Evolutionary conservation across 345 rosid genomes (phyloP).

Genomic region (Lagerstroemia speciosa): DNA sequence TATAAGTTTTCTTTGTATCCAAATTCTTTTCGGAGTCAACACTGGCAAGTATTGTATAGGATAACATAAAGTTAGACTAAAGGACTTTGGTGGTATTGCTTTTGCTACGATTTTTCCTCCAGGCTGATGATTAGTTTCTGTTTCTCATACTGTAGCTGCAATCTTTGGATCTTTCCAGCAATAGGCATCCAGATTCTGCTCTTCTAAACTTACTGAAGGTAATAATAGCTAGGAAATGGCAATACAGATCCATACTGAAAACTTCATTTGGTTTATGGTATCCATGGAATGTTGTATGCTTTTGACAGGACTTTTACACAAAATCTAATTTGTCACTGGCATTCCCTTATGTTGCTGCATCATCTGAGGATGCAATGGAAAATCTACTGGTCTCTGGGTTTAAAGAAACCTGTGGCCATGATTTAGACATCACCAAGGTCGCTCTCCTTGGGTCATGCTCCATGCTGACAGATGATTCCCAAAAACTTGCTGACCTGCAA

Average conservation of each 20-base stretch:
- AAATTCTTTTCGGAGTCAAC: background rate
- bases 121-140: constrained; percentile 8
- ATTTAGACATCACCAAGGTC: constrained; percentile 38
- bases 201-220: constrained; percentile 73
- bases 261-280: background rate
- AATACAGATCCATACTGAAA: background rate
- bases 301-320: constrained; percentile 46
- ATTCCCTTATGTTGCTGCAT: constrained; percentile 69
- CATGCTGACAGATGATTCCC: constrained; percentile 45
- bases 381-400: constrained; percentile 59
- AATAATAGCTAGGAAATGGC: background rate
- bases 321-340: constrained; percentile 84
- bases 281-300: constrained; percentile 12
- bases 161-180: constrained; percentile 59
- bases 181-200: constrained; percentile 38
- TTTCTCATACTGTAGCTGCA: constrained; percentile 38
- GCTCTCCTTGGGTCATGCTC: constrained; percentile 72
- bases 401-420: constrained; percentile 50
- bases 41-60: background rate
- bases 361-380: constrained; percentile 71
- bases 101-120: background rate
- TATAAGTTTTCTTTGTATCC: too few species aligned
- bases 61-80: background rate
- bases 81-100: background rate
- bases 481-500: constrained; percentile 49